These are phyloP conservation scores for Polygonum maritimum DNA, from an alignment of 148 eudicot species.

Conservation along the genomic window DNA sequence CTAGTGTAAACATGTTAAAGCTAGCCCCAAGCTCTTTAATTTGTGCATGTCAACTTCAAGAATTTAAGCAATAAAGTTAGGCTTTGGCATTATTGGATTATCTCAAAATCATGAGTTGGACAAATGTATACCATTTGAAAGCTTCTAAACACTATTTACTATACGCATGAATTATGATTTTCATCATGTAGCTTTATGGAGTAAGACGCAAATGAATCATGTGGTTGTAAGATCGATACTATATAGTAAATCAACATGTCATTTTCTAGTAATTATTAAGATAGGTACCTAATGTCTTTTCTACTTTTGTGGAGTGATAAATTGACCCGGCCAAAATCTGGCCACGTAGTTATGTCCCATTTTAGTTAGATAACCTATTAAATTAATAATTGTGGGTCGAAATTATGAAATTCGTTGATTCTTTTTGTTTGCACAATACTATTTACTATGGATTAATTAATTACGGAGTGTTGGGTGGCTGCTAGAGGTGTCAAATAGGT, in stretches of 20 bases:
- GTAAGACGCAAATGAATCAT: not conserved
- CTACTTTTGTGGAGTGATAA: not conserved
- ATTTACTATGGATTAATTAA: too few relatives aligned
- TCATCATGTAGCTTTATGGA: not conserved
- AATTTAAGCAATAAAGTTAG: not conserved
- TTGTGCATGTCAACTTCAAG: not conserved
- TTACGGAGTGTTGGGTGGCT: not conserved
- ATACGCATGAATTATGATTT: not conserved
- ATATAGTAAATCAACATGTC: not conserved
- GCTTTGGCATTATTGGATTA: not conserved
- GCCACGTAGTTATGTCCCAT: too few relatives aligned
- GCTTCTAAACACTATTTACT: not conserved
- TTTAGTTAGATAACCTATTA: not conserved
- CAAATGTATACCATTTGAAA: not conserved
- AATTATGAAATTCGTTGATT: not conserved
- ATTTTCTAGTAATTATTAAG: not conserved
- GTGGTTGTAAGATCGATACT: not conserved
- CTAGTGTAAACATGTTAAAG: not conserved
- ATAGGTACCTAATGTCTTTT: not conserved
- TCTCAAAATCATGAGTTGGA: not conserved
- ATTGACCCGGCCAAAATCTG: not conserved
- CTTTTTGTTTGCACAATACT: not conserved
- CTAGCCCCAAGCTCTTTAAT: not conserved
- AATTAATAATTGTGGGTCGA: not conserved
- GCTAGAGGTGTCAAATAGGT: too few relatives aligned